Evolutionary conservation across 73 alveolate species (phyloP).

Genomic region (Paramecium caudatum): DNA sequence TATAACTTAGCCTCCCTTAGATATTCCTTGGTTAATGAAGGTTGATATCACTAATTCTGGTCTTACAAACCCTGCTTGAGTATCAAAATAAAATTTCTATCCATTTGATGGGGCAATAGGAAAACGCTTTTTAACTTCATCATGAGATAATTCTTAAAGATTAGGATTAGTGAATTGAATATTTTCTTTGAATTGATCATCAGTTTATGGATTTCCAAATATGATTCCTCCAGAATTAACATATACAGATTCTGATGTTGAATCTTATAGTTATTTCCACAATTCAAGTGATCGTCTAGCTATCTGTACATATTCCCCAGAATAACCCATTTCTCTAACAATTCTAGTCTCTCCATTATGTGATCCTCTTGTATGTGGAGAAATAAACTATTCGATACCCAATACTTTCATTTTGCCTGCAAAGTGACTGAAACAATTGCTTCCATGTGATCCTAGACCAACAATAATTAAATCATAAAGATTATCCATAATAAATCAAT

Average conservation of each 20-base stretch:
- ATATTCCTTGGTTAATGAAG: background rate
- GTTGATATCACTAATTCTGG: slow-evolving; percentile 16
- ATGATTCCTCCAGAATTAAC: slow-evolving; percentile 42
- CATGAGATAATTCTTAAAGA: background rate
- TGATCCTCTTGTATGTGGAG: slow-evolving; percentile 46
- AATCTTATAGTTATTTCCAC: slow-evolving; percentile 41
- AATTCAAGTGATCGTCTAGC: slow-evolving; percentile 43
- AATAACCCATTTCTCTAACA: slow-evolving; percentile 56
- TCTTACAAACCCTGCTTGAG: slow-evolving; percentile 37
- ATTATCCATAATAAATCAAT: slow-evolving; percentile 11
- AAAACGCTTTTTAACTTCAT: background rate
- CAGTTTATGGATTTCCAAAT: slow-evolving; percentile 24
- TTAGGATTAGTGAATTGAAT: background rate
- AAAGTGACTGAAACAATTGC: slow-evolving; percentile 15
- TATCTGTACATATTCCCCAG: slow-evolving; percentile 10
- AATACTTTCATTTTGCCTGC: slow-evolving; percentile 46
- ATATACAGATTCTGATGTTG: slow-evolving; percentile 8
- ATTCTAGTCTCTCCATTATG: slow-evolving; percentile 57
- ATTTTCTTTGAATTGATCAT: background rate
- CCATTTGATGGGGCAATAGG: background rate
- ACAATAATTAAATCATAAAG: slow-evolving; percentile 40
- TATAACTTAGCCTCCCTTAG: slow-evolving; percentile 7
- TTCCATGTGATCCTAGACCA: slow-evolving; percentile 63
- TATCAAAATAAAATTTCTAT: background rate
- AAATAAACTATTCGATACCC: slow-evolving; percentile 15